Evolutionary conservation across 148 eudicot genomes (phyloP).

Genomic region (Oxyria digyna): DNA sequence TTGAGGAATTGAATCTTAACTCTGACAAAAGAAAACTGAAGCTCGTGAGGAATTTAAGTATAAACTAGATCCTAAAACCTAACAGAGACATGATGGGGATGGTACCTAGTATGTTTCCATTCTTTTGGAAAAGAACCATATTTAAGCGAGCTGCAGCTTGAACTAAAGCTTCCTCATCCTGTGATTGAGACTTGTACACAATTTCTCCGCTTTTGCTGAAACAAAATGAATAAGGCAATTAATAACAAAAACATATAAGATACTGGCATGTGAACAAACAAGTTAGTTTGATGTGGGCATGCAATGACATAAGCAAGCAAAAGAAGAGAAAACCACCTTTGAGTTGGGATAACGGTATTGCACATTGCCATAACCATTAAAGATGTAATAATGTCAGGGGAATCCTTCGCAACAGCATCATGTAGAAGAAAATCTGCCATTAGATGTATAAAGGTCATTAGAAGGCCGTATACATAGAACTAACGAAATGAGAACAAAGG

Average conservation of each 20-base stretch:
- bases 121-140: constrained; percentile 66
- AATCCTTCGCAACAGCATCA: constrained; percentile 59
- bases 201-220: constrained; percentile 67
- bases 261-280: background rate
- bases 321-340: constrained; percentile 34
- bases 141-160: constrained; percentile 80
- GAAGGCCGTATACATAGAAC: constrained; percentile 10
- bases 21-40: constrained; percentile 37
- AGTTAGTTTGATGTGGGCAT: background rate
- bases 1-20: constrained; percentile 45
- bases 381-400: constrained; percentile 60
- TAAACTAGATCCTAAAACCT: background rate
- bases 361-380: constrained; percentile 85
- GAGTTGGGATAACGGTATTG: constrained; percentile 77
- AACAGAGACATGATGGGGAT: constrained; percentile 3
- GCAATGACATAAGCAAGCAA: background rate
- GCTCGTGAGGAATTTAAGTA: background rate
- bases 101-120: constrained; percentile 61
- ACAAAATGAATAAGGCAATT: constrained; percentile 7
- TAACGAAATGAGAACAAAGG: constrained; percentile 3
- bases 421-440: constrained; percentile 56
- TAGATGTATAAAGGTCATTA: constrained; percentile 13
- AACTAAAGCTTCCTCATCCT: constrained; percentile 99
- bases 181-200: constrained; percentile 87
- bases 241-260: background rate